Base-by-base conservation (phyloP, 1,139 yeast species). In the Kodamaea anthophila region DNA sequence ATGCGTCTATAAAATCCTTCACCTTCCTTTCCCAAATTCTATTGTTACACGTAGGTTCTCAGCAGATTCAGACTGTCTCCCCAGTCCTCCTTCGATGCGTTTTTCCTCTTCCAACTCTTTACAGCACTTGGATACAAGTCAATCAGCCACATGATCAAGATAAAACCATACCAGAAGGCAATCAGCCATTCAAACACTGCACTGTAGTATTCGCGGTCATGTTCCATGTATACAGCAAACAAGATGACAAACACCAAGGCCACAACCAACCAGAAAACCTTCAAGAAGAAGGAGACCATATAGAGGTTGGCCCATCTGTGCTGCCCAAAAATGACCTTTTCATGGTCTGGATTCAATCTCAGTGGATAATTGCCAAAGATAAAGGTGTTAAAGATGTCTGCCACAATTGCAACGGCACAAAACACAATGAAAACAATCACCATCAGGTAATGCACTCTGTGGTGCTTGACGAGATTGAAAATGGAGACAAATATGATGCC, bases 151-250 rank as follows among this genome's bases (percentile, higher is more conserved):
- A 80, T 59, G 7, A 81, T 51, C 44, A 80, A 70, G 38, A 83
- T 65, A 21, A 80, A 49, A 7, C 94, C 93, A 49, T 84, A 87
- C 77, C 85, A 80, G 57, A 79, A 88, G 5, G 88, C 78, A 26
- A 87, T 57, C 6, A 75, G 49, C 96, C 97, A 88, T 54, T 88
- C 97, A 51, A 82, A 77, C 10, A 60, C 59, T 1, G 83, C 84
- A 14, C 77, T 67, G 31, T 68, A 58, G 10, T 65, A 55, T 21
- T 65, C 56, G 8, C 58, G 36, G 23, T 60, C 66, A 2, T 34
- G 31, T 7, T 49, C 42, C 68, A 65, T 58, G 32, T 61, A 55
- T 2, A 56, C 69, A 9, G 77, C 91, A 46, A 86, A 88, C 24
- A 74, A 66, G 18, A 81, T 58, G 4, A 93, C 95, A 50, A 85